phyloP scores from a whole-genome alignment of 108 stramenopile species.

The Nannochloropsis granulata region DNA sequence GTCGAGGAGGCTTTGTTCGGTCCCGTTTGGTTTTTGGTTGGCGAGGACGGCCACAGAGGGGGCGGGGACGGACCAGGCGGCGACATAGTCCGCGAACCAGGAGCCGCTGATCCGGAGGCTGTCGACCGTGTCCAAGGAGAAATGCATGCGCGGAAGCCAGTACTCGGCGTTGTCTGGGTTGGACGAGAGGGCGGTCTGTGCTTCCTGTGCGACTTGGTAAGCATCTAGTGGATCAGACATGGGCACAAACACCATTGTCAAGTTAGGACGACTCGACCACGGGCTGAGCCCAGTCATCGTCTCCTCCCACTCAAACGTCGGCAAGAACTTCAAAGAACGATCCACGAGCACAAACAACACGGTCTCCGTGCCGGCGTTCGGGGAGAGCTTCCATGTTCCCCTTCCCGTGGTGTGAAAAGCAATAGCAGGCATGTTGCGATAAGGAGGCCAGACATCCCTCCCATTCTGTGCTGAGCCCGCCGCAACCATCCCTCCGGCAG shows the following conservation, averaged over 20 bases:
- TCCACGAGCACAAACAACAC: not conserved
- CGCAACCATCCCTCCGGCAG: too few relatives aligned
- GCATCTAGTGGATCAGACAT: not conserved
- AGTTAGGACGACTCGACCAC: not conserved
- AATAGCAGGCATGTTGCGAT: not conserved
- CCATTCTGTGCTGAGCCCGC: too few relatives aligned
- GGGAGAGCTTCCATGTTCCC: not conserved
- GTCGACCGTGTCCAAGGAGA: not conserved
- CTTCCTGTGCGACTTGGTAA: not conserved
- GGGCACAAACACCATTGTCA: not conserved
- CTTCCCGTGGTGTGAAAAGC: not conserved
- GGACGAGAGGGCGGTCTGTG: not conserved
- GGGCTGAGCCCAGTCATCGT: not conserved
- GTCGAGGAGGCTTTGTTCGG: not conserved
- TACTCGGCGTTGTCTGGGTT: not conserved
- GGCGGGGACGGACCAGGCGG: not conserved
- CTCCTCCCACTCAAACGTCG: not conserved
- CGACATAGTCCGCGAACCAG: not conserved
- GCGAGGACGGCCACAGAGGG: not conserved
- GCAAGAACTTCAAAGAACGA: not conserved
- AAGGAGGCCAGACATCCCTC: not conserved
- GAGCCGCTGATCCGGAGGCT: not conserved
- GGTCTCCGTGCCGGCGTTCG: not conserved
- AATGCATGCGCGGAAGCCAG: not conserved
- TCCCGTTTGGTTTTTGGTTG: not conserved